Base-by-base conservation (phyloP, 2,329 filamentous ascomycete species). In the Clonostachys byssicola region DNA sequence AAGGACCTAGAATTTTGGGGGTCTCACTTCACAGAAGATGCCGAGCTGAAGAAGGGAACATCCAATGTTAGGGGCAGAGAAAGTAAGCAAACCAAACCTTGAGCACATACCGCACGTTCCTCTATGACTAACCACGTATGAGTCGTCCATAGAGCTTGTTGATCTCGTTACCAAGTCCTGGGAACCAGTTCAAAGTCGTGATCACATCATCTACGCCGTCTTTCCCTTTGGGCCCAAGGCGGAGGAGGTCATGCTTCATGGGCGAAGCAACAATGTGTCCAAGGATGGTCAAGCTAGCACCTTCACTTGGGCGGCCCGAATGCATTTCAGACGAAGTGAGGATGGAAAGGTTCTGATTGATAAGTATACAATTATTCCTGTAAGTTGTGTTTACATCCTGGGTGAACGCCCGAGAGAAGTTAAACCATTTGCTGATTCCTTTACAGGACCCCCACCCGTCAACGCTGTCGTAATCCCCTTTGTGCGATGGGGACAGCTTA, bases 21-120 rank as follows among this genome's bases (percentile, higher is more conserved):
- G 6, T 33, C 35, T 8, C 48, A 49, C 33, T 49, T 49, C 33
- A 44, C 43, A 12, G 43, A 44, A 38, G 43, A 44, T 35, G 43
- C 43, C 14, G 30, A 44, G 30, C 14, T 44, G n/a, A 36, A 17
- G 43, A 44, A 44, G 33, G 43, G 34, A 9, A 36, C 43, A n/a
- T 23, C 43, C 12, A 36, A 44, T 12, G 43, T 44, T 9, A 44
- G 23, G 16, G 43, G 43, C 12, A 30, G 43, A n/a, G 10, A 38
- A 12, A 44, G 43, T 44, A 44, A 34, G 43, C 17, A n/a, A 12
- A 30, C 6, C 23, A 30, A 30, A 10, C 10, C 23, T 4, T 4
- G 10, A 30, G 23, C 8, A 9, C 23, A 10, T 30, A 10, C 23
- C 23, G 23, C 23, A 10, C 23, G 3, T 30, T 9, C 3, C 2